Evolutionary conservation across 805 yeast species (phyloP), one percentile per base, ranked within the genome.

Genomic region (Starmerella tilneyi): DNA sequence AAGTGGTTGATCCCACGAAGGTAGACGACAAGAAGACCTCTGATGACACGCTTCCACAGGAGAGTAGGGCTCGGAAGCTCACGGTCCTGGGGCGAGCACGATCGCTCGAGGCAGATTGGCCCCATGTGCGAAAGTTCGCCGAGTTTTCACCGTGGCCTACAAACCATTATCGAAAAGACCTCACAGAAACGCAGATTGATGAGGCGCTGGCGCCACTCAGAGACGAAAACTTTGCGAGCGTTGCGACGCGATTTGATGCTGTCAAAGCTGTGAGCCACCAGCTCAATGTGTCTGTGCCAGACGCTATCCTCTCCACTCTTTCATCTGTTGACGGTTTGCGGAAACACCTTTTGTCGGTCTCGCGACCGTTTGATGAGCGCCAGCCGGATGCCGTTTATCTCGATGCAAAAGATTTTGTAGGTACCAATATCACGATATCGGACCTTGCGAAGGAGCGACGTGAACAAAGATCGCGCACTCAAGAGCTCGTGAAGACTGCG

Each of bases 381-480:
- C 74, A 78, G 56, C 86, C 92, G n/a, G 74, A 81, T 56, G 89
- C 84, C 23, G 74, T 84, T 45, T 76, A 78, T 49, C 67, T 84
- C 53, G 66, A 75, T 46, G 60, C 67, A 7, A 68, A 67, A 23
- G 78, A 74, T 36, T 81, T 76, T 56, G 67, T 63, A 24, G 76
- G 81, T 31, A 67, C 74, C 4, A 83, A 81, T 46, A 47, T 63
- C 24, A 51, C 51, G 0, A 26, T 63, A 50, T 65, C 78, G 49
- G 76, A 73, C 46, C 65, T 72, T 35, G 76, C 70, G 55, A 68
- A 70, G n/a, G 63, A 66, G 44, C 68, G 70, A 34, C 61, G 62
- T 47, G 67, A 70, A 46, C 75, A 73, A 57, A 64, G 66, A 48
- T 62, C 65, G 55, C 66, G 63, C 47, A 70, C 70, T 57, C 67